A percentile compares a stretch with the other conserved stretches of the same genome.
These are phyloP conservation scores for Malus orientalis DNA, from an alignment of 306 rosid genomes.

Conservation along the genomic window DNA sequence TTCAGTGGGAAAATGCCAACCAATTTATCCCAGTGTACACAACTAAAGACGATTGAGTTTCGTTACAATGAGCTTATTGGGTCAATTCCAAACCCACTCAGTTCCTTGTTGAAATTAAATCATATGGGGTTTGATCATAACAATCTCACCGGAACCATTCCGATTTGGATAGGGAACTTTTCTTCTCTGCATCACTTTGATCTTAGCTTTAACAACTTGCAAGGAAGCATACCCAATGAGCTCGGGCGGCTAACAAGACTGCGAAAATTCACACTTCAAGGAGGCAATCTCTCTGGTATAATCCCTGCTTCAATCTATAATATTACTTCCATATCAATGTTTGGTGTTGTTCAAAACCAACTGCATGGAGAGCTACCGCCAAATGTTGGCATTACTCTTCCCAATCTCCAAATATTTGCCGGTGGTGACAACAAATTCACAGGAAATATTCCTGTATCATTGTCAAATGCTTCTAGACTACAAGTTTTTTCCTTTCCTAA, in stretches of 20 bases:
- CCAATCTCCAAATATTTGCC: rapidly evolving
- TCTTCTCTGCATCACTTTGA: not conserved
- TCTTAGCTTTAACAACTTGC: not conserved
- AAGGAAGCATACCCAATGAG: not conserved
- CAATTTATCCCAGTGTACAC: not conserved
- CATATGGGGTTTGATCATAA: rapidly evolving
- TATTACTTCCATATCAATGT: too few relatives aligned
- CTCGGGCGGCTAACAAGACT: too few relatives aligned
- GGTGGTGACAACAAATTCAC: too few relatives aligned
- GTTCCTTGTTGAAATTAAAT: not conserved
- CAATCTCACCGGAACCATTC: rapidly evolving
- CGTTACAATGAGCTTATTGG: not conserved
- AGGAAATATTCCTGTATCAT: too few relatives aligned
- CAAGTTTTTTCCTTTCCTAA: too few relatives aligned
- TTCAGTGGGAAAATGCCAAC: not conserved
- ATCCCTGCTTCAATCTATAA: too few relatives aligned
- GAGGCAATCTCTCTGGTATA: too few relatives aligned
- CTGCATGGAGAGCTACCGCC: too few relatives aligned
- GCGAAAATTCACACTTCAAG: rapidly evolving
- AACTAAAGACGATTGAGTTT: not conserved
- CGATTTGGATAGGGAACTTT: not conserved
- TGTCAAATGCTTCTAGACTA: too few relatives aligned
- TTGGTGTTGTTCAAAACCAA: too few relatives aligned
- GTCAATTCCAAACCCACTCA: not conserved
- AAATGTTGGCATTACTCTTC: too few relatives aligned